phyloP scores from a whole-genome alignment of 176 grass and related monocot genomes.

The Hyparrhenia diplandra region DNA sequence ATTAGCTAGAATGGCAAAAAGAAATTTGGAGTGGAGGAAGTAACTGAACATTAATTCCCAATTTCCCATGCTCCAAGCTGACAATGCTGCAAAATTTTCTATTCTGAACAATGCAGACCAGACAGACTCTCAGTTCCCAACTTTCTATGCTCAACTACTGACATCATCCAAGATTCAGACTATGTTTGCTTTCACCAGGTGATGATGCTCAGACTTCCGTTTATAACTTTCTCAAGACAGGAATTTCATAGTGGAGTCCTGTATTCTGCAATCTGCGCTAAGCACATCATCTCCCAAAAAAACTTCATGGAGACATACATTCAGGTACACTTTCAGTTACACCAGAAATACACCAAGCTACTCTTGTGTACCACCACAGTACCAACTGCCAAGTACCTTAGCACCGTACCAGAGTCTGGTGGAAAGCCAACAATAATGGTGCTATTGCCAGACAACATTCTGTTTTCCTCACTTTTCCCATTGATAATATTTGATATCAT shows the following conservation, averaged over 20 bases:
- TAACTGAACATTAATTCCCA: background rate
- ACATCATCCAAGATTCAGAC: background rate
- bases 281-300: background rate
- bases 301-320: background rate
- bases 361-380: background rate
- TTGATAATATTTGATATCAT: background rate
- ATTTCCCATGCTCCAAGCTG: background rate
- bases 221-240: background rate
- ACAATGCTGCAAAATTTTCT: background rate
- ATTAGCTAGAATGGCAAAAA: too few relatives aligned
- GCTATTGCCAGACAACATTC: slow-evolving; percentile 1
- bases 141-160: slow-evolving; percentile 11
- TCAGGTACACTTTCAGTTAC: background rate
- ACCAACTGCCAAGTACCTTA: background rate
- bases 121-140: background rate
- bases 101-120: background rate
- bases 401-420: background rate
- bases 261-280: background rate
- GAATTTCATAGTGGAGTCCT: background rate
- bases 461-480: background rate
- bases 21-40: background rate
- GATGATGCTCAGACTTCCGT: background rate
- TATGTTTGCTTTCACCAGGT: background rate
- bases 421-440: slow-evolving; percentile 9
- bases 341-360: slow-evolving; percentile 10